Base-by-base conservation (phyloP, 2,329 filamentous ascomycete genomes). In the Trichothecium sympodiale region DNA sequence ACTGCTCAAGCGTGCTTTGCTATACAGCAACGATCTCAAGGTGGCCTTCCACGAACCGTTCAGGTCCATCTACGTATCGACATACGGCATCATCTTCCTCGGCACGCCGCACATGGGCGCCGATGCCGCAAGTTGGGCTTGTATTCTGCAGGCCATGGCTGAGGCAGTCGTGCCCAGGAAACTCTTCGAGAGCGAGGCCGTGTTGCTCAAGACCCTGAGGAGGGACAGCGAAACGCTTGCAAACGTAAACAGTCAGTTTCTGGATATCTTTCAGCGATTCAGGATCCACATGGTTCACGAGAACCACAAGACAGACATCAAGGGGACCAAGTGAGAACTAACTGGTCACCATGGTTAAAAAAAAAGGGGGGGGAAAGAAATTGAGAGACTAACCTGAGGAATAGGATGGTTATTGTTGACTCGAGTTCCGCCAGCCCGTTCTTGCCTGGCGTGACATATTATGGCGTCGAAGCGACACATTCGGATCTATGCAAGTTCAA, bases 231-330 rank as follows among this genome's bases (percentile, higher is more conserved):
- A 86, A 56, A 82, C 74, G 0, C 57, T 88, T 5, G 74, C 81
- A 46, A 78, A 80, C 41, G 85, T 88, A 54, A 86, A 83, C 53
- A 73, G 65, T 35, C 69, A 79, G 38, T 88, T 88, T 45, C 64
- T 79, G 14, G 77, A 85, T 35, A 75, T 86, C 18, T 77, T 83
- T 42, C 70, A 75, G 38, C 68, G 76, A 2, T 86, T 83, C 49
- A 71, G 75, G 43, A 76, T 87, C 34, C 81, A 82, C 47, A 84
- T 86, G 69, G 83, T 77, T 27, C 80, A 86, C 37, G 83, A 88
- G 50, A 79, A 77, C 31, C 74, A 79, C 45, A 80, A 78, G 41
- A 83, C 80, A 1, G 74, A 84, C 43, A 47, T 86, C 26, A 79
- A 72, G 45, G 75, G 74, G 3, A 74, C 74, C 1, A 76, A 60